Conservation (phyloP, 2,329 filamentous ascomycete genomes). For the Beauveria scarabaeidicola region DNA sequence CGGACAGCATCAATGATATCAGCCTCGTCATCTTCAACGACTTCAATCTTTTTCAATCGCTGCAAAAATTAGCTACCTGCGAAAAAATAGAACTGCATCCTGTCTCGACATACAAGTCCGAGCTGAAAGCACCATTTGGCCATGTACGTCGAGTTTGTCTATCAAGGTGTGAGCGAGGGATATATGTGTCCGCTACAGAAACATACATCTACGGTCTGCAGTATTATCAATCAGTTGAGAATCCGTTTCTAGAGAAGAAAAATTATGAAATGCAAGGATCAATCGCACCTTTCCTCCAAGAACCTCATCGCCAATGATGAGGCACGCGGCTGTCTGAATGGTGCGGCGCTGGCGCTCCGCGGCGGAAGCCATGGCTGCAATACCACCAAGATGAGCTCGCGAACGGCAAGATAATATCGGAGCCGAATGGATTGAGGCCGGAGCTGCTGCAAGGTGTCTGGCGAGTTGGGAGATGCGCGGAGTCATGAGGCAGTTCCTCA, state of each 20-base stretch:
- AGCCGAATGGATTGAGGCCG: constrained; percentile 24
- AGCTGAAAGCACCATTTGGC: constrained; percentile 45
- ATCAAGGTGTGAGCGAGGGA: constrained; percentile 15
- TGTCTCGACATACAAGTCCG: constrained; percentile 7
- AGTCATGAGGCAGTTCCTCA: constrained; percentile 52
- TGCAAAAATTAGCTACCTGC: constrained; percentile 19
- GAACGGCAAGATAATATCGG: constrained; percentile 2
- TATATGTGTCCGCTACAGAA: constrained; percentile 2
- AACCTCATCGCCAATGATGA: constrained; percentile 97
- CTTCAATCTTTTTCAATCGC: constrained; percentile 78
- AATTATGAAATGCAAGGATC: not conserved
- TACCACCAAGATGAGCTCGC: constrained; percentile 14
- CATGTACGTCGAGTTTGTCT: constrained; percentile 58
- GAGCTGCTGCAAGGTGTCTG: constrained; percentile 50
- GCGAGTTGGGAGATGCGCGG: constrained; percentile 64
- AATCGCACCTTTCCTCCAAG: constrained; percentile 71
- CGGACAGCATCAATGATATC: constrained; percentile 83
- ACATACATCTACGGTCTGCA: constrained; percentile 33
- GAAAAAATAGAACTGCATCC: not conserved
- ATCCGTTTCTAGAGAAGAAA: not conserved
- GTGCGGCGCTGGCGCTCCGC: constrained; percentile 52
- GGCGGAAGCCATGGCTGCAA: constrained; percentile 35
- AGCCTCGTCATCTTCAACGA: constrained; percentile 83
- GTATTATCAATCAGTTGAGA: not conserved
- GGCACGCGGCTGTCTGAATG: constrained; percentile 82